Conservation (phyloP, 768 basidiomycete genomes). For the Mycena epipterygia region DNA sequence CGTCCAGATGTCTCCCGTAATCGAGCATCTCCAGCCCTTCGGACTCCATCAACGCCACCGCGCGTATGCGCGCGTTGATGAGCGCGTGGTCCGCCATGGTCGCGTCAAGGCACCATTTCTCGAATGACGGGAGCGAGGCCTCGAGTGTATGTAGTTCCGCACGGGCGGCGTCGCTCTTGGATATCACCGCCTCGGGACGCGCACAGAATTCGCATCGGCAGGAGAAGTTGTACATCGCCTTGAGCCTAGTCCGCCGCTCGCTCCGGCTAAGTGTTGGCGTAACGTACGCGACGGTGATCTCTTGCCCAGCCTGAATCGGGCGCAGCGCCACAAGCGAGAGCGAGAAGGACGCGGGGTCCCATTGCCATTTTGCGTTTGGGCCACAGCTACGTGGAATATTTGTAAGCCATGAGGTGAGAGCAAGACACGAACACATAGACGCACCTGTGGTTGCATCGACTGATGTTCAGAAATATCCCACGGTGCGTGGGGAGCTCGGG, state of each 20-base stretch:
- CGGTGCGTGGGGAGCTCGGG: slow-evolving; percentile 48
- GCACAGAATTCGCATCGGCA: slow-evolving; percentile 49
- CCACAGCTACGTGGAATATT: slow-evolving; percentile 46
- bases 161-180: slow-evolving; percentile 47
- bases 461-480: slow-evolving; percentile 52
- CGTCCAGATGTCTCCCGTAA: slow-evolving; percentile 49
- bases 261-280: slow-evolving; percentile 39
- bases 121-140: slow-evolving; percentile 52
- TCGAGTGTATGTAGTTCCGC: slow-evolving; percentile 42
- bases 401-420: not conserved
- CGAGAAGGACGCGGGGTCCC: slow-evolving; percentile 49
- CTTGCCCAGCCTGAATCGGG: slow-evolving; percentile 48
- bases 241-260: slow-evolving; percentile 35
- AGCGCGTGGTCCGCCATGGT: slow-evolving; percentile 43
- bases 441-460: slow-evolving; percentile 59
- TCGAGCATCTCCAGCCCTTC: slow-evolving; percentile 50
- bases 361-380: slow-evolving; percentile 55
- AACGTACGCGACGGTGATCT: slow-evolving; percentile 56
- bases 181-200: slow-evolving; percentile 24
- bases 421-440: not conserved
- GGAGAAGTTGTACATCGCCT: slow-evolving; percentile 45
- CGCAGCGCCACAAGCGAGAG: slow-evolving; percentile 53
- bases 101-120: slow-evolving; percentile 50
- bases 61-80: slow-evolving; percentile 49
- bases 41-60: slow-evolving; percentile 46